Base-by-base conservation (phyloP, 2,329 filamentous ascomycete species). In the Fonsecaea monophora region DNA sequence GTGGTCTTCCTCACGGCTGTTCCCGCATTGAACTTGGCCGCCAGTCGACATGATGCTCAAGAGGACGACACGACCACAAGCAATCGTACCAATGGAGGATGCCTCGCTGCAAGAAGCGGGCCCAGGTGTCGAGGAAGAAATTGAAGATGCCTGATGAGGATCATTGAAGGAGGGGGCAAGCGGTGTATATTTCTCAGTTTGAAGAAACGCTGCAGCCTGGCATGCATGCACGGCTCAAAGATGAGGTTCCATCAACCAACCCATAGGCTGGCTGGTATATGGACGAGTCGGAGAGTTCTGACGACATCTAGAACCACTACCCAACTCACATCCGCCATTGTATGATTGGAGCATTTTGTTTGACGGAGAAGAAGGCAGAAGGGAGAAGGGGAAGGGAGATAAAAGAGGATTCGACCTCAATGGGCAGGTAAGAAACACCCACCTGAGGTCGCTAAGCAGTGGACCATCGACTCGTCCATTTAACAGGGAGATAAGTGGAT, bases 1-100 rank as follows among this genome's bases (percentile, higher is more conserved):
- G 21, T 18, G 25, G 12, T 9, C 60, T 34, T 56, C 60, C 30
- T 56, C 53, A 37, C 25, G 4, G 21, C 53, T 18, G 37, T 38
- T 60, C 37, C 42, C 59, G n/a, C 3, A n/a, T 38, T 25, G 48
- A 30, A 9, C 48, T 12, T 13, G 30, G 30, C 30, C 30, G 15
- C 35, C 45, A 1, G 34, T n/a, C 18, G 18, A 30, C 59, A 61
- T 61, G 32, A 21, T 53, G 59, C 59, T 61, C n/a, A 21, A 48
- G 13, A 15, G 12, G n/a, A 13, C 3, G 15, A 30, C 21, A 30
- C 30, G 3, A 50, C 40, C 21, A 50, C 45, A 9, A 12, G 45
- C 45, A 50, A 9, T 21, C 18, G 45, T 4, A 13, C 30, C 18
- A 50, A 50, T 25, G 21, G 18, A 50, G 4, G 30, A 13, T 30